phyloP scores from a whole-genome alignment of 768 basidiomycete species.

The Termitomyces sp. region DNA sequence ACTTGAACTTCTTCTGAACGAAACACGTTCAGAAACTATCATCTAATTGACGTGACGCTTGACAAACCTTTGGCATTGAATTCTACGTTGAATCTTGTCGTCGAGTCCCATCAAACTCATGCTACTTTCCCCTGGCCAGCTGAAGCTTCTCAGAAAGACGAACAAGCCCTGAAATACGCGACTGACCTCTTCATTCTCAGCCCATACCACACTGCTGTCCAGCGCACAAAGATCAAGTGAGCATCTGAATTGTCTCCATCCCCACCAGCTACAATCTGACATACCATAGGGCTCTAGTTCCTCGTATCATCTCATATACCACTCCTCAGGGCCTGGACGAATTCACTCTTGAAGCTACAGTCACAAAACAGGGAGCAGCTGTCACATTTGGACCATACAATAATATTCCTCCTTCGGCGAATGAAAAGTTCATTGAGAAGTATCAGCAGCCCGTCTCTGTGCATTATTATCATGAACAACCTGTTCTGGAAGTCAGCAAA shows the following conservation, averaged over 20 bases:
- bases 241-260: slow-evolving; percentile 19
- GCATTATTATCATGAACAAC: slow-evolving; percentile 82
- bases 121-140: slow-evolving; percentile 74
- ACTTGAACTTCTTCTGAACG: slow-evolving; percentile 4
- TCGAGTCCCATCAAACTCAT: slow-evolving; percentile 79
- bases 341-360: slow-evolving; percentile 57
- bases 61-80: slow-evolving; percentile 57
- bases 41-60: slow-evolving; percentile 59
- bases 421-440: slow-evolving; percentile 47
- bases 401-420: slow-evolving; percentile 63
- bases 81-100: slow-evolving; percentile 67
- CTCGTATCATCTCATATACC: slow-evolving; percentile 69
- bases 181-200: slow-evolving; percentile 79
- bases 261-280: background rate
- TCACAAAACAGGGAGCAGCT: slow-evolving; percentile 72
- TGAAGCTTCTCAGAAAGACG: slow-evolving; percentile 67
- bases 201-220: slow-evolving; percentile 76
- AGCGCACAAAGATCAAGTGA: slow-evolving; percentile 85
- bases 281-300: slow-evolving; percentile 56
- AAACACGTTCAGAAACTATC: slow-evolving; percentile 31
- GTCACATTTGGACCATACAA: slow-evolving; percentile 89
- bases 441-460: slow-evolving; percentile 66
- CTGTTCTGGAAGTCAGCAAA: slow-evolving; percentile 70
- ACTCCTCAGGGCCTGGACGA: slow-evolving; percentile 56
- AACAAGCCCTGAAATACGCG: slow-evolving; percentile 75